Conservation (phyloP, 768 basidiomycete species). For the Neoboletus subvelutipes region DNA sequence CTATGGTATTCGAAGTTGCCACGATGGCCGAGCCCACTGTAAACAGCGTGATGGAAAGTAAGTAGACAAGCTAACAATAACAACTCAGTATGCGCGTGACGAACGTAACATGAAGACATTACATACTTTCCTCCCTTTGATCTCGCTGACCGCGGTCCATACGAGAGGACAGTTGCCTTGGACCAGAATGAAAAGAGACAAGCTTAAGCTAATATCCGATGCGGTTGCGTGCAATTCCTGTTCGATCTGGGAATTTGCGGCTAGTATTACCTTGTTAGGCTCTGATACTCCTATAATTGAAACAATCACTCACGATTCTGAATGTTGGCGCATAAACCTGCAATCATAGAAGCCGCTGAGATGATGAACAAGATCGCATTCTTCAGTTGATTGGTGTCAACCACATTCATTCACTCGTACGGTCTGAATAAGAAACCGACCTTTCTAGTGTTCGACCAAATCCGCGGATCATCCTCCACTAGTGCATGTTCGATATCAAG, state of each 20-base stretch:
- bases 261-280: constrained; percentile 34
- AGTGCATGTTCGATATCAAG: constrained; percentile 39
- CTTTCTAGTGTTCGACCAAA: constrained; percentile 58
- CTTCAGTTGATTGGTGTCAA: constrained; percentile 8
- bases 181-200: constrained; percentile 69
- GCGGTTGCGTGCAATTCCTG: constrained; percentile 58
- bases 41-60: constrained; percentile 52
- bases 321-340: constrained; percentile 28
- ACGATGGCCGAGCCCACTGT: constrained; percentile 57
- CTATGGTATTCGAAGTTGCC: constrained; percentile 55
- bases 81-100: background rate
- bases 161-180: constrained; percentile 56
- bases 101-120: background rate
- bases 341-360: constrained; percentile 31
- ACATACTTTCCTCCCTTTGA: constrained; percentile 69
- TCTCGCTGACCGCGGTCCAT: constrained; percentile 40
- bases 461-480: constrained; percentile 62
- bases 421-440: constrained; percentile 29
- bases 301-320: constrained; percentile 27
- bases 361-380: constrained; percentile 22
- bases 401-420: background rate
- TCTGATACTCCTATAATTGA: background rate
- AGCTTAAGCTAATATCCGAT: constrained; percentile 61
- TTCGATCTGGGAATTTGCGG: constrained; percentile 67
- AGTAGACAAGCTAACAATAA: constrained; percentile 48